Evolutionary conservation across 2,329 filamentous ascomycete species (phyloP), one percentile per base, ranked within the genome.

Genomic region (Colletotrichum cereale): DNA sequence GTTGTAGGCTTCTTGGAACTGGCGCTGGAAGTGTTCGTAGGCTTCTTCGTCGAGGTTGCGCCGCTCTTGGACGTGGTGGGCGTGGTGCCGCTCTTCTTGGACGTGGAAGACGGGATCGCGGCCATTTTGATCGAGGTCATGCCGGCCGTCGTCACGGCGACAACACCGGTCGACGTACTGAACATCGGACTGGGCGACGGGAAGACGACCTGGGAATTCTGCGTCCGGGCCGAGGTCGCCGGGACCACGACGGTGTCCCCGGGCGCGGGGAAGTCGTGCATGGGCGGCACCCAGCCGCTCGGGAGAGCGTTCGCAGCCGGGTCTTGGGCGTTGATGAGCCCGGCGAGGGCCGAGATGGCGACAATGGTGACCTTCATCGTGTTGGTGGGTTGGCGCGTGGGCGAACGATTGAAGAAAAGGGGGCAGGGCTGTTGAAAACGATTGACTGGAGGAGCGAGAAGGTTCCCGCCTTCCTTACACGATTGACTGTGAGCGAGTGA

Each of bases 401-500:
- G 55, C 26, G 62, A 71, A 62, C 21, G 64, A 71, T 57, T 55
- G 47, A 12, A 5, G 44, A 5, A 47, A 53, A 52, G 21, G 24
- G n/a, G 44, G 24, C 38, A 36, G 31, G 31, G 2, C 24, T 42
- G 40, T 38, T 16, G 66, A 50, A 44, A 67, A 60, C 65, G 72
- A 67, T 71, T 65, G 73, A 73, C 72, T 62, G 36, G 42, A 62
- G 44, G 42, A 58, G 62, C 40, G 56, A 66, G n/a, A 67, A 61
- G 71, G 48, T 62, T 68, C 58, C 57, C 62, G 70, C 64, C 66
- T 65, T 60, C 57, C 56, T 34, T 44, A 34, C n/a, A 63, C 67
- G 16, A 64, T 64, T 64, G 56, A 66, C 42, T 61, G 69, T 71
- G 62, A 70, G 64, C 60, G 65, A 73, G 62, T 53, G 71, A 72